Conservation (phyloP, 1,139 yeast genomes). For the Suhomyces taliae region DNA sequence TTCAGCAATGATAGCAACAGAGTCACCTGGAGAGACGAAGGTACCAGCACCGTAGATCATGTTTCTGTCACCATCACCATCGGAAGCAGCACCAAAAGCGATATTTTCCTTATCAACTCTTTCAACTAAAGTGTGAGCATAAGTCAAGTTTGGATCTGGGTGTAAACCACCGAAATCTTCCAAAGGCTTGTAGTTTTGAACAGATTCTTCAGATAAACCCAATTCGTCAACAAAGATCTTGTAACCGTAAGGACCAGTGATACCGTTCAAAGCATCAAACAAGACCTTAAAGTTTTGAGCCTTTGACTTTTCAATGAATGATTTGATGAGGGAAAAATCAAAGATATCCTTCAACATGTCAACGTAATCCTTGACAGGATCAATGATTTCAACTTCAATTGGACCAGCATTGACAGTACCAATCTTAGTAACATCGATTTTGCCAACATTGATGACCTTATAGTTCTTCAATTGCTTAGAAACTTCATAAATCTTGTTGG, state of each 20-base stretch:
- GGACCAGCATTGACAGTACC: conserved; percentile 57
- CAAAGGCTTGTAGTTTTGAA: conserved; percentile 77
- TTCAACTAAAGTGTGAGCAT: conserved; percentile 84
- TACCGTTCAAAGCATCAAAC: conserved; percentile 92
- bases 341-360: conserved; percentile 79
- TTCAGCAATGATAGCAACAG: conserved; percentile 96
- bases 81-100: conserved; percentile 97
- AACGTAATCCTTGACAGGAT: conserved; percentile 77
- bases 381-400: conserved; percentile 68
- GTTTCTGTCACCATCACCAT: conserved; percentile 98
- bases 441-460: conserved; percentile 56
- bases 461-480: conserved; percentile 61
- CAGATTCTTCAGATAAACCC: conserved; percentile 65
- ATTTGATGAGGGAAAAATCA: conserved; percentile 79
- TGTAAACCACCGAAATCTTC: conserved; percentile 97
- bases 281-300: conserved; percentile 63
- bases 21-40: conserved; percentile 97
- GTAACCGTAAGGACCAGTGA: conserved; percentile 94
- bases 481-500: conserved; percentile 77
- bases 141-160: conserved; percentile 97
- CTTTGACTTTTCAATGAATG: conserved; percentile 53
- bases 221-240: conserved; percentile 82
- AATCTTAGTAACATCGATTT: conserved; percentile 58
- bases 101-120: conserved; percentile 77
- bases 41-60: conserved; percentile 97